Base-by-base conservation (phyloP, 2,329 filamentous ascomycete species). In the Cladosporium velox region DNA sequence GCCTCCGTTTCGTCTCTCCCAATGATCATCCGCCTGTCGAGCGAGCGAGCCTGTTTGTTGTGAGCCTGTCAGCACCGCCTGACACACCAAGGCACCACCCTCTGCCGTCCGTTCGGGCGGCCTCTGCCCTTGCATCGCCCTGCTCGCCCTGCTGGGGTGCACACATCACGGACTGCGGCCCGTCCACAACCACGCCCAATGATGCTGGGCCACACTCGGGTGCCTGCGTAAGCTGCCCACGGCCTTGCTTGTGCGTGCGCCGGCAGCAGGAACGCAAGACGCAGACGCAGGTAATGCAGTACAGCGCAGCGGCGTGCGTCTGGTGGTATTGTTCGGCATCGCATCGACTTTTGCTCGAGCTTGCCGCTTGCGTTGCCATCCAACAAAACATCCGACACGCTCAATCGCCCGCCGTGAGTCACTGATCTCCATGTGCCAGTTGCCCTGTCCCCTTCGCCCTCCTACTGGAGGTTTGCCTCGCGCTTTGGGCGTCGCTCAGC, bases 401-500 rank as follows among this genome's bases (percentile, higher is more conserved):
- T 21, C 41, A 11, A 3, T 21, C 41, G 30, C 30, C 30, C 30
- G 30, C 30, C 30, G 12, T 47, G 57, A 59, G 57, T 59, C 57
- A 59, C 57, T 58, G 30, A 34, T 26, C 12, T 38, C 55, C 55
- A 41, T 38, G 15, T 58, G 30, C 24, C 28, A 30, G 49, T 54
- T 15, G 24, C 28, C 49, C 24, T 24, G 26, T 30, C 28, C 55
- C 54, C 52, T 32, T 55, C 52, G 52, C 52, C 52, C 18, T 34
- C 28, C 26, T 32, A 12, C n/a, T 41, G 30, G 35, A 47, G 14
- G 38, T 41, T 59, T 59, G 57, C 57, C 57, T 59, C 26, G 32
- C 34, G 57, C 57, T 28, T 47, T 59, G 57, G 57, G 57, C 57
- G 41, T 21, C 52, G 57, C 57, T 59, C 57, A 59, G 57, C 57